Conservation (phyloP, 2,329 filamentous ascomycete species). For the Colletotrichum liriopes region DNA sequence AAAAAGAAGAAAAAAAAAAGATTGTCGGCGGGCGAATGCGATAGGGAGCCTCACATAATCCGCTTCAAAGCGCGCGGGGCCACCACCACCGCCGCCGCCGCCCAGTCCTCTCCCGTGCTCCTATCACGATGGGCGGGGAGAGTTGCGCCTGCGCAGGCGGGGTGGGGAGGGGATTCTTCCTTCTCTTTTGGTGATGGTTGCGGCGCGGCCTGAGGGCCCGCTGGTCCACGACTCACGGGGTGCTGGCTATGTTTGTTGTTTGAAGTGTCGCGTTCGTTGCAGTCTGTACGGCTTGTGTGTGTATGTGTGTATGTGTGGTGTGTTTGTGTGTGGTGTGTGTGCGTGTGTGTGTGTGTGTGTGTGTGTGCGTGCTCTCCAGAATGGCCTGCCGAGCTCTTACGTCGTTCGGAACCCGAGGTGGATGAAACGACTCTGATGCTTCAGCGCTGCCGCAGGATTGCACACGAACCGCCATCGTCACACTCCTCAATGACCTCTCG, state of each 20-base stretch:
- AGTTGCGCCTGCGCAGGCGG: neutral
- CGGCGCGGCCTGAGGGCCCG: neutral
- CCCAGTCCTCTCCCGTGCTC: neutral
- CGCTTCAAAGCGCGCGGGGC: neutral
- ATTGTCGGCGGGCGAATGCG: neutral
- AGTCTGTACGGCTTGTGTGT: neutral
- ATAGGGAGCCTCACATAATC: neutral
- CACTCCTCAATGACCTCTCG: conserved; percentile 21
- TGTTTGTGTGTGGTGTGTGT: neutral
- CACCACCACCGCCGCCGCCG: neutral
- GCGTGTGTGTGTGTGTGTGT: neutral
- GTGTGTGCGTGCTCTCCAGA: neutral
- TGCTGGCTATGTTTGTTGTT: neutral
- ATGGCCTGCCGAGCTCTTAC: neutral
- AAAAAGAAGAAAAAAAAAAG: neutral
- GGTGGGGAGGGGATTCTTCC: neutral
- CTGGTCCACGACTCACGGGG: conserved; percentile 3
- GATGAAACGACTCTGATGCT: conserved; percentile 42
- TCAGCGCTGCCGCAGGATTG: conserved; percentile 40
- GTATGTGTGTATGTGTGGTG: neutral
- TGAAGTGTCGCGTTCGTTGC: neutral
- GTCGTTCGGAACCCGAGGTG: conserved; percentile 31
- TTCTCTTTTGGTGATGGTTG: neutral
- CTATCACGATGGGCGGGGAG: neutral
- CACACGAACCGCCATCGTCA: conserved; percentile 22